Base-by-base conservation (phyloP, 768 basidiomycete species). In the Pholiota microspora region DNA sequence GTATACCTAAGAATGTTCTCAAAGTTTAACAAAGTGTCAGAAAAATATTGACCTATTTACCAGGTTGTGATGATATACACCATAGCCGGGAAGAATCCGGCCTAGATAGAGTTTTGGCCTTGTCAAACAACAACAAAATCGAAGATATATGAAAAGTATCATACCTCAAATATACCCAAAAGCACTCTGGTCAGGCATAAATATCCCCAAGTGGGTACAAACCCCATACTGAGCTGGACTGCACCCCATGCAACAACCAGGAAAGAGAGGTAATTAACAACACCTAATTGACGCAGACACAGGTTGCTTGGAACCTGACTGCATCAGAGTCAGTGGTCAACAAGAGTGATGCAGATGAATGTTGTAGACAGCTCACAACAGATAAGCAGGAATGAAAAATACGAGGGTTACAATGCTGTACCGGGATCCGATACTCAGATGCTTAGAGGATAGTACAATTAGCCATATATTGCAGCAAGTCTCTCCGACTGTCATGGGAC, bases 31-130 rank as follows among this genome's bases (percentile, higher is more conserved):
- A 10, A 24, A 21, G n/a, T n/a, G n/a, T n/a, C n/a, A 6, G 25
- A 25, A n/a, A 31, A 15, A 12, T 9, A 28, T 18, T 18, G 23
- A 16, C 28, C 47, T 12, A 16, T 24, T 69, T 51, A 78, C 80
- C 80, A 81, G 7, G 77, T 77, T 28, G 76, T 73, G 54, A 81
- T 77, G 23, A 80, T 71, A 59, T 74, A 80, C 23, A 79, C 71
- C 57, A 80, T 58, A 5, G 75, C 76, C 38, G 80, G 78, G 56
- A 79, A 78, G 63, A 79, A 80, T 27, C 77, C 78, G 8, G 77
- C 77, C 78, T 81, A 52, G 24, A 45, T n/a, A 35, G 53, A 49
- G n/a, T n/a, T n/a, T 44, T 32, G 45, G 24, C 10, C 7, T 4
- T 7, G 13, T 42, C 23, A 2, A 42, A 16, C 50, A 38, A 3